Conservation (phyloP, 345 rosid genomes). For the Cochlearia excelsa region DNA sequence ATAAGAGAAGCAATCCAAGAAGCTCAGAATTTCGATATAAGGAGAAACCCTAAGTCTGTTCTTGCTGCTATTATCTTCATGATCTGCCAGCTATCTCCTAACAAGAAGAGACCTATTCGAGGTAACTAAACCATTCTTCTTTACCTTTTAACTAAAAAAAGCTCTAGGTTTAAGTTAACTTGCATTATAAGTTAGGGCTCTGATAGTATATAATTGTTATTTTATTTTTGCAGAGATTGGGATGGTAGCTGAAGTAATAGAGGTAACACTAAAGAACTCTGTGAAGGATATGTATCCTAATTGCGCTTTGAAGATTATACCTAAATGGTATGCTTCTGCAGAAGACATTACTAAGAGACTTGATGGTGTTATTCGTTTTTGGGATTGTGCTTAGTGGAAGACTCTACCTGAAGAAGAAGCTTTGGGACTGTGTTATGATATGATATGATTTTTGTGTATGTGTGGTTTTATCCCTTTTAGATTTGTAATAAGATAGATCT, state of each 20-base stretch:
- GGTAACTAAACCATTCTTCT: slow-evolving; percentile 2
- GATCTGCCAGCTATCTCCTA: slow-evolving; percentile 14
- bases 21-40: slow-evolving; percentile 16
- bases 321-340: slow-evolving; percentile 39
- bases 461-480: too few species aligned
- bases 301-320: slow-evolving; percentile 29
- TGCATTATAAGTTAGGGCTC: neutral
- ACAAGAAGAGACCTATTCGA: neutral
- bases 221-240: slow-evolving; percentile 34
- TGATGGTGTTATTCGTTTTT: slow-evolving; percentile 7
- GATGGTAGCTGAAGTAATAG: slow-evolving; percentile 26
- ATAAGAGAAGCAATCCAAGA: slow-evolving; percentile 15
- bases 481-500: too few species aligned
- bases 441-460: too few species aligned
- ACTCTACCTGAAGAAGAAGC: neutral
- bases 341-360: slow-evolving; percentile 22
- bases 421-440: neutral
- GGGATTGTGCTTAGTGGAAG: slow-evolving; percentile 13
- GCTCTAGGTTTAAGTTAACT: neutral
- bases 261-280: slow-evolving; percentile 39
- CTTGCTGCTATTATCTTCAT: slow-evolving; percentile 30
- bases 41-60: slow-evolving; percentile 30
- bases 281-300: slow-evolving; percentile 35
- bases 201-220: neutral
- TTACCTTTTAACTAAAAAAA: neutral